These are phyloP conservation scores for Lycium ferocissimum DNA, from an alignment of 257 asterid genomes.

Conservation along the genomic window DNA sequence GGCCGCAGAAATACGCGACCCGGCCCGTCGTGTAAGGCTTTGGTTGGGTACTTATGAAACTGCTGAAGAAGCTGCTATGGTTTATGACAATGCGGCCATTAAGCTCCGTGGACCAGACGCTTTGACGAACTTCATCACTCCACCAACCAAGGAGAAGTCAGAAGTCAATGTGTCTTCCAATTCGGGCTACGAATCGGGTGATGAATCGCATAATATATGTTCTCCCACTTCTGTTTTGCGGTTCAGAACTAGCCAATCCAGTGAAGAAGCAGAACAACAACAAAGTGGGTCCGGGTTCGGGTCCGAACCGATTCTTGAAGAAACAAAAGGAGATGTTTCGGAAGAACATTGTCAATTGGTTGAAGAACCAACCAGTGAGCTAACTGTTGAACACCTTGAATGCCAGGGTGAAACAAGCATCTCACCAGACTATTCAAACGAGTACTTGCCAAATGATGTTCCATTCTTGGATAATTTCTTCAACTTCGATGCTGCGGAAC, in stretches of 20 bases:
- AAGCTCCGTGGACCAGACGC: constrained; percentile 61
- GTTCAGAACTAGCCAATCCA: constrained; percentile 42
- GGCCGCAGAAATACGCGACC: constrained; percentile 65
- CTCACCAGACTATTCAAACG: constrained; percentile 24
- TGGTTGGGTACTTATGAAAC: constrained; percentile 63
- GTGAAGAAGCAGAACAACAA: constrained; percentile 42
- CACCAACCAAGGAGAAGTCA: constrained; percentile 27
- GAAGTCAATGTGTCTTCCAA: constrained; percentile 20
- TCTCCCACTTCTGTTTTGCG: constrained; percentile 60
- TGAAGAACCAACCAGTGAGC: constrained; percentile 10
- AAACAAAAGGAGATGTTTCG: constrained; percentile 10
- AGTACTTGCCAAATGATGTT: constrained; percentile 41
- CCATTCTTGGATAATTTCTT: constrained; percentile 49
- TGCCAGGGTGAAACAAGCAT: constrained; percentile 61
- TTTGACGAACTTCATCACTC: constrained; percentile 49
- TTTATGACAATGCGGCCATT: constrained; percentile 56
- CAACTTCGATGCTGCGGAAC: constrained; percentile 40
- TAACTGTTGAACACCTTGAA: constrained; percentile 26
- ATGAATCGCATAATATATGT: constrained; percentile 32
- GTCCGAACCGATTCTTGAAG: constrained; percentile 31
- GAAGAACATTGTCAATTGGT: constrained; percentile 13
- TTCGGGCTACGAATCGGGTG: constrained; percentile 35
- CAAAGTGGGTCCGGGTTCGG: not conserved
- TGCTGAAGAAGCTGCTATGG: constrained; percentile 64
- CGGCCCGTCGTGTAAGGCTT: constrained; percentile 48